Evolutionary conservation across 2,329 filamentous ascomycete species (phyloP).

Genomic region (Pseudohalonectria lignicola): DNA sequence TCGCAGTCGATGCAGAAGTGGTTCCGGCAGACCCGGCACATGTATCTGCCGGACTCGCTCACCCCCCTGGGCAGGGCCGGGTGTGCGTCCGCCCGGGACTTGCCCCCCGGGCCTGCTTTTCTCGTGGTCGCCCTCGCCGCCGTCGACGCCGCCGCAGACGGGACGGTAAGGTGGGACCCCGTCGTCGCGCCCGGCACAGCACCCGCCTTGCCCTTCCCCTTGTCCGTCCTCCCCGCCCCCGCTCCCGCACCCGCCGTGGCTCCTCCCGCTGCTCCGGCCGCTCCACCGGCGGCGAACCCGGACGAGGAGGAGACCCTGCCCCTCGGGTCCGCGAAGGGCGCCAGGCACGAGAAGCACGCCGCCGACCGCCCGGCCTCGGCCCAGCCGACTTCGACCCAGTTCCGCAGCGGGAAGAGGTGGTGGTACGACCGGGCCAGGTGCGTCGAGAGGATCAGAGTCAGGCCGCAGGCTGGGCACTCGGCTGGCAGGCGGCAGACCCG

Average conservation of each 20-base stretch:
- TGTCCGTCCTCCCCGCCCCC: constrained; percentile 1
- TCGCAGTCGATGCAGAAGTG: constrained; percentile 99
- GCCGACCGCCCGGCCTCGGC: constrained; percentile 39
- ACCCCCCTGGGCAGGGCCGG: constrained; percentile 42
- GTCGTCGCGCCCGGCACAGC: not conserved
- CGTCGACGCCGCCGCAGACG: not conserved
- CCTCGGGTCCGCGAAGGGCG: constrained; percentile 52
- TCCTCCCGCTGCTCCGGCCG: no score
- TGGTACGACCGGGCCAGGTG: constrained; percentile 90
- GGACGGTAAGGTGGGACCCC: not conserved
- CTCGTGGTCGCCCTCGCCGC: constrained; percentile 9
- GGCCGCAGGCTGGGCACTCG: constrained; percentile 81
- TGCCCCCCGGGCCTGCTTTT: not conserved
- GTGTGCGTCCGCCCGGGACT: not conserved
- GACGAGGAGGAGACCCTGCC: not conserved
- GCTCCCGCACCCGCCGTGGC: constrained; percentile 7
- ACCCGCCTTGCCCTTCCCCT: constrained; percentile 6
- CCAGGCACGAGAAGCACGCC: constrained; percentile 70
- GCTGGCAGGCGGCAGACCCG: constrained; percentile 86
- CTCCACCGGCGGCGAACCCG: no score
- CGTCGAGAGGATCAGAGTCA: constrained; percentile 89
- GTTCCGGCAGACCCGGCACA: constrained; percentile 72
- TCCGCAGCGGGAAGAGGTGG: constrained; percentile 79
- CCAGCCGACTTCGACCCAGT: constrained; percentile 90
- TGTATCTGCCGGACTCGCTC: constrained; percentile 80